Evolutionary conservation across 2,329 filamentous ascomycete species (phyloP), one percentile per base, ranked within the genome.

Genomic region (Sporothrix globosa): DNA sequence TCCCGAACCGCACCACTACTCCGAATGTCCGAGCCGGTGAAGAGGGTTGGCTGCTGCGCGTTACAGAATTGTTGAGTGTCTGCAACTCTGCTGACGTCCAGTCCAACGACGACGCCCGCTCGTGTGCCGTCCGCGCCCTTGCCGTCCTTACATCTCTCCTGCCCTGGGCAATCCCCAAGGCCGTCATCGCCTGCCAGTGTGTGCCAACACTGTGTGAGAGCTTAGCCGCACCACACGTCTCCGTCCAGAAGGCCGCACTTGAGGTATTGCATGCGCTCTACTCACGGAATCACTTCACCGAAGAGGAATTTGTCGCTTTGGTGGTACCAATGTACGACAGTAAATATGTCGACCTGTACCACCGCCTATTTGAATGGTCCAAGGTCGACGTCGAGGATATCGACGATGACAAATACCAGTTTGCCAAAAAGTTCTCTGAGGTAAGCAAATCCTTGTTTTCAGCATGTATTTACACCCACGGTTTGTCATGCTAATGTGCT

Each of bases 341-440:
- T n/a, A 84, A 88, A 70, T 91, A 90, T 73, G 86, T 97, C 54
- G 84, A 86, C 50, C 84, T 96, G 9, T 88, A 94, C 75, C 87
- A 86, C 73, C 87, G 89, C 71, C 84, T 97, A 14, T 93, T 92
- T 76, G 88, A 91, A 73, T 96, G 92, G 91, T 92, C 92, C 21
- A 65, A 88, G 13, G 90, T 95, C 56, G 91, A 93, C 73, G 87
- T 92, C 3, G 87, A 92, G 71, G 91, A 97, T 75, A 88, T 97
- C 71, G 92, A 97, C 74, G 93, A 97, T 76, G 90, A 93, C 76
- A 96, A 93, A 78, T 98, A 99, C 78, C 89, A 92, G 69, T 89
- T 97, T 75, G 89, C 92, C 53, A 98, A 98, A 82, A 97, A 97
- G 80, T 88, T 98, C 61, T 93, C 94, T 0, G 96, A 99, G 87